Percentiles rank a stretch among this genome's conserved stretches.
Conservation (phyloP, 345 rosid species). For the Mallotus nudiflorus region DNA sequence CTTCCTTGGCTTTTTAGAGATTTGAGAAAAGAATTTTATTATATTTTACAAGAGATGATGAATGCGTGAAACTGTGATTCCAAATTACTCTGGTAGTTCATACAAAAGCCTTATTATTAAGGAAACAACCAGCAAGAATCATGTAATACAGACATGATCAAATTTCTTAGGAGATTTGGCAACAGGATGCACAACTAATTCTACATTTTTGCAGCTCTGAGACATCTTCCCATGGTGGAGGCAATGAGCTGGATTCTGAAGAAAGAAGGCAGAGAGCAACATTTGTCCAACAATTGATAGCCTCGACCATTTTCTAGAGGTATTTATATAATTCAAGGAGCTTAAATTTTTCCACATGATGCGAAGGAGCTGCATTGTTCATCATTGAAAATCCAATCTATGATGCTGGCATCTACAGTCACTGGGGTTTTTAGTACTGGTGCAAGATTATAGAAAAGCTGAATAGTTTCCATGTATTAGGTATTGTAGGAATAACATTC, state of each 20-base stretch:
- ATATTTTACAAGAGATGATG: no score
- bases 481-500: not conserved
- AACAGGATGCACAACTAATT: conserved; percentile 8
- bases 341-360: conserved; percentile 12
- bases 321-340: no score
- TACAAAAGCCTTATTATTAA: no score
- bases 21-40: not conserved
- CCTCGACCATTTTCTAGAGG: conserved; percentile 46
- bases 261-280: conserved; percentile 47
- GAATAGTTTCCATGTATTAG: conserved; percentile 1
- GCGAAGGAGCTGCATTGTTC: not conserved
- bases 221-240: conserved; percentile 18
- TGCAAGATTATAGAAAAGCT: conserved; percentile 9
- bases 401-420: not conserved
- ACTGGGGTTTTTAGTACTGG: conserved; percentile 18
- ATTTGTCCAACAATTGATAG: conserved; percentile 45
- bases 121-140: not conserved
- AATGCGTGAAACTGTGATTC: not conserved
- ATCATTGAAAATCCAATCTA: not conserved
- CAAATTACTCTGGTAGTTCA: not conserved
- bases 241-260: conserved; percentile 31
- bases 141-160: not conserved
- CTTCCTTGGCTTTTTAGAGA: not conserved
- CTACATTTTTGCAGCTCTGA: conserved; percentile 31
- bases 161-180: not conserved